Base-by-base conservation (phyloP, 352 stramenopile genomes). In the Pythium folliculosum region DNA sequence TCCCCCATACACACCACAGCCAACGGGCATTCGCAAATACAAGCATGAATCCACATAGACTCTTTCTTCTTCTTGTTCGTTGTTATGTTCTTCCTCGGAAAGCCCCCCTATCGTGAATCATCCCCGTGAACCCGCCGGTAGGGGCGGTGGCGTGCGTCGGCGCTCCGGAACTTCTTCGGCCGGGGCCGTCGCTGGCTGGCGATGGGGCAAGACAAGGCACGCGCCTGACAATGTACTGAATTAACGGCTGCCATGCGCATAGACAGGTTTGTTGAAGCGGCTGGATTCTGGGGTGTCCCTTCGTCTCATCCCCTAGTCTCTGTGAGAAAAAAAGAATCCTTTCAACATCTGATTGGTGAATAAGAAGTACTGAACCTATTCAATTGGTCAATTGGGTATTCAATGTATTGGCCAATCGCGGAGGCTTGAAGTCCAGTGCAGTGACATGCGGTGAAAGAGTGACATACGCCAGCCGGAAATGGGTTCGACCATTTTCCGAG, bases 401-500 rank as follows among this genome's bases (percentile, higher is more conserved):
- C n/a, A n/a, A n/a, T 49, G 23, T 49, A 49, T 60, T 22, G 8
- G 7, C 59, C 59, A 65, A 65, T 65, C 32, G 23, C n/a, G 21
- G 22, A 1, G 3, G 2, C 22, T 27, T 50, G 22, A 38, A 58
- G 47, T 65, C 49, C 59, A 65, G 59, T 51, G 49, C 60, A 66
- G 60, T 66, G 49, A 60, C 60, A 66, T 58, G 35, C 30, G 49
- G 22, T 16, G 43, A 53, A 49, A 58, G 49, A 66, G 60, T 66
- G 60, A 66, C 60, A 53, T 66, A 66, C 60, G 38, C 60, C 47
- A 43, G 38, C 35, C 6, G 35, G 35, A 37, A 21, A 13, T 55
- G 21, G 10, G 7, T 57, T 30, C 27, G 19, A 50, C 23, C 10
- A 38, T 54, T 40, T 40, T 40, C 35, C 35, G 10, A 12, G 14